Evolutionary conservation across 352 stramenopile genomes (phyloP).

Genomic region (Phytophthora quininea): DNA sequence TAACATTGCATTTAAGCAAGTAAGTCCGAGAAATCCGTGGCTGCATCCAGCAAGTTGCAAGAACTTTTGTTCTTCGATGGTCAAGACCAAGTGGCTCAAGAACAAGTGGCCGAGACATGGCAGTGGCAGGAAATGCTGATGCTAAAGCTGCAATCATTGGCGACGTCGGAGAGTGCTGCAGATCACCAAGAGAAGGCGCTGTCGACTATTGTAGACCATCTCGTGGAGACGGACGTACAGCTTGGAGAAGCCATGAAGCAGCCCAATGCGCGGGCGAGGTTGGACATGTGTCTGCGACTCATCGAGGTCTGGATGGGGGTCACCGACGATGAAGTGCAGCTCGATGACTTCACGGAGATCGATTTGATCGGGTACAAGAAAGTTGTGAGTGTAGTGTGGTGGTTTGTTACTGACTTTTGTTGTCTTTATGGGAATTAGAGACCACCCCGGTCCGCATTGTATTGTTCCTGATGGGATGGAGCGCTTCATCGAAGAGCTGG

Average conservation of each 20-base stretch:
- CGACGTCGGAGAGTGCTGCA: conserved; percentile 19
- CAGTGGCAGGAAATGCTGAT: conserved; percentile 52
- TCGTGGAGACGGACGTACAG: conserved; percentile 30
- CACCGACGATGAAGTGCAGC: conserved; percentile 51
- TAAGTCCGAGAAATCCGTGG: conserved; percentile 66
- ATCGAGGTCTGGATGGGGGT: conserved; percentile 69
- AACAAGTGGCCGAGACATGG: conserved; percentile 49
- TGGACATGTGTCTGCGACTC: conserved; percentile 51
- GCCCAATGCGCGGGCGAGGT: conserved; percentile 29
- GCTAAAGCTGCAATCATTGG: conserved; percentile 44
- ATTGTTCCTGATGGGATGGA: conserved; percentile 60
- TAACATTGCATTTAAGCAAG: conserved; percentile 49
- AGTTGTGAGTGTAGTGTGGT: neutral
- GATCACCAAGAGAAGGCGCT: conserved; percentile 32
- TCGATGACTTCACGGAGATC: conserved; percentile 61
- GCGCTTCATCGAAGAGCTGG: conserved; percentile 48
- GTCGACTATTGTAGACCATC: conserved; percentile 40
- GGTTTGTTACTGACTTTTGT: neutral
- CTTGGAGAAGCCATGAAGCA: conserved; percentile 20
- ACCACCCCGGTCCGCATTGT: conserved; percentile 56
- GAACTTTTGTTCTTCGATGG: conserved; percentile 55
- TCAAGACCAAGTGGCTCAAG: conserved; percentile 26
- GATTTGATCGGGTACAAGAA: conserved; percentile 55
- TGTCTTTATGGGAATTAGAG: conserved; percentile 24
- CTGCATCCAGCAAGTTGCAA: conserved; percentile 52